Evolutionary conservation across 179 eudicot species (phyloP).

Genomic region (Silene coronaria): DNA sequence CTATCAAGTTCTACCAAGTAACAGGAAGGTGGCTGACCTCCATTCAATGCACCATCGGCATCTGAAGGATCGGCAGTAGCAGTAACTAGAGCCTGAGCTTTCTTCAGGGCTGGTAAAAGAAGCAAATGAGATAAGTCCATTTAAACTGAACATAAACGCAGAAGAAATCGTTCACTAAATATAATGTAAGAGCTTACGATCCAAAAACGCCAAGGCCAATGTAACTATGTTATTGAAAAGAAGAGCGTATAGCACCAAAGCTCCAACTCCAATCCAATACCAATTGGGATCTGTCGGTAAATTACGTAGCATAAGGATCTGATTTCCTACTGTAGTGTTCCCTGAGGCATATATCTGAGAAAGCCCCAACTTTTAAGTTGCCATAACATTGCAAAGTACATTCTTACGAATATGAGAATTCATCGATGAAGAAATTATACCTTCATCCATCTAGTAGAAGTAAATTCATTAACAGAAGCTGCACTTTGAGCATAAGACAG

Average conservation of each 20-base stretch:
- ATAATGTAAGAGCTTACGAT: conserved; percentile 46
- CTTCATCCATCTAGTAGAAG: conserved; percentile 75
- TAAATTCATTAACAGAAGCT: conserved; percentile 72
- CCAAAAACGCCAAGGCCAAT: conserved; percentile 54
- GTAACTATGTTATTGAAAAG: conserved; percentile 67
- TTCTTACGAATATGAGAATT: neutral
- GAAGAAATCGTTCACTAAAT: neutral
- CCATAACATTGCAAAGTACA: neutral
- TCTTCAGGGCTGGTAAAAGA: conserved; percentile 47
- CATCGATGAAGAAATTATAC: conserved; percentile 22
- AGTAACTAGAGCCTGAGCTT: conserved; percentile 45
- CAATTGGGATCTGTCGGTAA: conserved; percentile 50
- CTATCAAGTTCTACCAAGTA: conserved; percentile 7
- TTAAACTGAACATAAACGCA: neutral
- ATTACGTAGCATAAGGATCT: conserved; percentile 43
- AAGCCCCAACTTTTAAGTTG: conserved; percentile 6
- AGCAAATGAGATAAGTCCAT: conserved; percentile 14
- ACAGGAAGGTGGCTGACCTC: conserved; percentile 29
- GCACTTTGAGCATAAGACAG: conserved; percentile 78
- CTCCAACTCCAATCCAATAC: conserved; percentile 84
- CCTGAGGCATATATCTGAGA: conserved; percentile 43
- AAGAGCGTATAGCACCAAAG: conserved; percentile 44
- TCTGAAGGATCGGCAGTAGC: conserved; percentile 26
- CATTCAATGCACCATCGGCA: conserved; percentile 23
- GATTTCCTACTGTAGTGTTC: conserved; percentile 49